These are phyloP conservation scores for Lachnellula occidentalis DNA, from an alignment of 2,329 filamentous ascomycete genomes.

Conservation along the genomic window DNA sequence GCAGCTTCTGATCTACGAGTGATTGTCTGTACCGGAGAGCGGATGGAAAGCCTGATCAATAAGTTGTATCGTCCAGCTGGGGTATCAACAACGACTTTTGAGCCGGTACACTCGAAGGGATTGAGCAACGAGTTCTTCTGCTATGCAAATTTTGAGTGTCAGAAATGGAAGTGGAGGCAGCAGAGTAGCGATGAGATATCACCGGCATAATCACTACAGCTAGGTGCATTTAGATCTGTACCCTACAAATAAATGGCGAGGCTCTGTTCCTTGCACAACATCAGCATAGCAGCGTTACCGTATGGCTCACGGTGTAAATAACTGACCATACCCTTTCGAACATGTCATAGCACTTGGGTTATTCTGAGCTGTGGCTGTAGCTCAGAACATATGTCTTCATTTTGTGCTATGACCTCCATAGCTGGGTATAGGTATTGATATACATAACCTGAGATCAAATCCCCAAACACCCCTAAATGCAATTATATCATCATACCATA, in stretches of 20 bases:
- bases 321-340: too few species aligned
- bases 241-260: too few species aligned
- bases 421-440: slow-evolving; percentile 6
- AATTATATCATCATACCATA: not conserved
- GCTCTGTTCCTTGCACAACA: too few species aligned
- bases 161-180: slow-evolving; percentile 40
- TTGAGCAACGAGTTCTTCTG: slow-evolving; percentile 78
- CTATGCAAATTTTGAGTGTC: slow-evolving; percentile 71
- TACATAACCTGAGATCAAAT: slow-evolving; percentile 1
- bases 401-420: not conserved
- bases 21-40: slow-evolving; percentile 71
- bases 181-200: not conserved
- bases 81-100: slow-evolving; percentile 60
- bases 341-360: too few species aligned
- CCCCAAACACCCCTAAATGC: slow-evolving; percentile 6
- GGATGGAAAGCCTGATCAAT: slow-evolving; percentile 60
- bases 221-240: too few species aligned
- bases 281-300: too few species aligned
- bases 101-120: slow-evolving; percentile 63
- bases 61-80: slow-evolving; percentile 64
- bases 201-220: not conserved
- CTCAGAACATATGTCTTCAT: not conserved
- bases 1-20: slow-evolving; percentile 32
- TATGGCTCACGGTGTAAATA: too few species aligned
- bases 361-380: too few species aligned